phyloP scores from a whole-genome alignment of 164 flowering plant genomes.

The Magnolia kwangsiensis region DNA sequence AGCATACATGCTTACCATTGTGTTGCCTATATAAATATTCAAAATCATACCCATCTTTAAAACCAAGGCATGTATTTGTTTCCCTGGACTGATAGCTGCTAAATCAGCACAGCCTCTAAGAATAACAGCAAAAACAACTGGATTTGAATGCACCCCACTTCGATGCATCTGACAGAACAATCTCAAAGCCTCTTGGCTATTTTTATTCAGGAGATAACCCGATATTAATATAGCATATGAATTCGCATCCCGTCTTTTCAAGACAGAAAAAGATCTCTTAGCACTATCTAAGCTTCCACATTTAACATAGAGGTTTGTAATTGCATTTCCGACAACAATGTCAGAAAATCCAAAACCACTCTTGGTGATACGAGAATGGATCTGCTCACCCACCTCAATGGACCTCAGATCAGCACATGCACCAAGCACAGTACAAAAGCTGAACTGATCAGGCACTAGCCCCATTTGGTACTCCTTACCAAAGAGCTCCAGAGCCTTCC shows the following conservation, averaged over 20 bases:
- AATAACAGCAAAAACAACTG: not conserved
- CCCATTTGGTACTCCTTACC: slow-evolving; percentile 9
- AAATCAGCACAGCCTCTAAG: slow-evolving; percentile 7
- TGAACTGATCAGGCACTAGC: slow-evolving; percentile 14
- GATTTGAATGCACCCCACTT: slow-evolving; percentile 6
- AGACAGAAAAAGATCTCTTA: not conserved
- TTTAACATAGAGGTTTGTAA: slow-evolving; percentile 9
- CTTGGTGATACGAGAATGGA: slow-evolving; percentile 11
- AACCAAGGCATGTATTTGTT: slow-evolving; percentile 6
- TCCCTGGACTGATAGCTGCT: not conserved
- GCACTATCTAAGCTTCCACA: slow-evolving; percentile 9
- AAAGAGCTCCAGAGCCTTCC: slow-evolving; percentile 5
- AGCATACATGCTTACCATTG: slow-evolving; percentile 13
- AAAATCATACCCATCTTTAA: slow-evolving; percentile 2
- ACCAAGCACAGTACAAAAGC: slow-evolving; percentile 2
- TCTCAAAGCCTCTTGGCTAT: slow-evolving; percentile 6
- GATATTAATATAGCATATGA: slow-evolving; percentile 5
- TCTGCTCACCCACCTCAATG: slow-evolving; percentile 2
- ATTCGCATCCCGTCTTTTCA: slow-evolving; percentile 4
- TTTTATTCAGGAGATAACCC: slow-evolving; percentile 3
- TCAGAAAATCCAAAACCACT: slow-evolving; percentile 11
- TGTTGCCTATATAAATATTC: slow-evolving; percentile 6
- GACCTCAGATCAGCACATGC: slow-evolving; percentile 11
- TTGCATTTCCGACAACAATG: slow-evolving; percentile 9
- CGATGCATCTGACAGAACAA: slow-evolving; percentile 11